Evolutionary conservation across 495 filamentous ascomycete genomes (phyloP).

Genomic region (Daldinia decipiens): DNA sequence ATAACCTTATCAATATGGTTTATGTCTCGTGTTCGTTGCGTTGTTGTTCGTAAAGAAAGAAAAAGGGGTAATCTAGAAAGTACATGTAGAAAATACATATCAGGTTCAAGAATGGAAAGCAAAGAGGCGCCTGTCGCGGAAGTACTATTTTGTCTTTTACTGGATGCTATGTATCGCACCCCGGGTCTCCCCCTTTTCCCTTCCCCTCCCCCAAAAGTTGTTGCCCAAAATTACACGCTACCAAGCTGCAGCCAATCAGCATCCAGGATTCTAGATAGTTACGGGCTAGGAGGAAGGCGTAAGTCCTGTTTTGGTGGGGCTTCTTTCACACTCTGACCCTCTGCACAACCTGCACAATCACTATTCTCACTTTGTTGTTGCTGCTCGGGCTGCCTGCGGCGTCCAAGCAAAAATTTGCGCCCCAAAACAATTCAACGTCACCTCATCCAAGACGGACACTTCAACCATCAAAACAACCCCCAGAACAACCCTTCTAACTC

Average conservation of each 20-base stretch:
- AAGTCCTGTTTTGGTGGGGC: constrained; percentile 25
- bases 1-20: not conserved
- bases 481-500: constrained; percentile 59
- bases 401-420: constrained; percentile 58
- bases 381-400: constrained; percentile 40
- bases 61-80: not conserved
- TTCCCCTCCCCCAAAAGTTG: constrained; percentile 12
- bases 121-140: not conserved
- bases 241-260: constrained; percentile 31
- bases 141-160: constrained; percentile 5
- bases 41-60: not conserved
- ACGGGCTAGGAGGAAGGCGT: constrained; percentile 23
- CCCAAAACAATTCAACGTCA: constrained; percentile 69
- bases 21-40: not conserved
- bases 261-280: constrained; percentile 3
- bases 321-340: constrained; percentile 17
- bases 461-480: constrained; percentile 68
- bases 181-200: constrained; percentile 19
- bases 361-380: constrained; percentile 41
- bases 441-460: constrained; percentile 66
- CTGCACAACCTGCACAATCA: constrained; percentile 40
- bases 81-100: not conserved
- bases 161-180: constrained; percentile 4
- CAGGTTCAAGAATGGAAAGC: not conserved
- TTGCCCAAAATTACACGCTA: constrained; percentile 37